A percentile compares a stretch with the other conserved stretches of the same genome.
These are phyloP conservation scores for Emiliania huxleyi DNA, from an alignment of 78 protist genomes.

Conservation along the genomic window DNA sequence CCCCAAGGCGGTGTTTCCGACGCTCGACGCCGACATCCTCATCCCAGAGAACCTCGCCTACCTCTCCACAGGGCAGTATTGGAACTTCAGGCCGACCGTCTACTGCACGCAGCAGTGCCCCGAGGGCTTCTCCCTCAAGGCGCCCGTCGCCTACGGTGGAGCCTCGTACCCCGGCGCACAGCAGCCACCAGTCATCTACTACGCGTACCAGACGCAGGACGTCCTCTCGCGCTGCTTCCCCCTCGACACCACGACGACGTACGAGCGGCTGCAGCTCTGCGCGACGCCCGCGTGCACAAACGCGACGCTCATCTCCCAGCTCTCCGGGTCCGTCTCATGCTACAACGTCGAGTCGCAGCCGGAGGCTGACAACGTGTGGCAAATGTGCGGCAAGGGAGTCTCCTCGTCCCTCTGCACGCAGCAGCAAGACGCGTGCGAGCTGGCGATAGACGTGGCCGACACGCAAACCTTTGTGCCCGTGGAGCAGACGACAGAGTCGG, in stretches of 20 bases:
- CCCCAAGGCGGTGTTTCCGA: neutral
- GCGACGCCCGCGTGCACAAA: neutral
- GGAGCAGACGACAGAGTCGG: neutral
- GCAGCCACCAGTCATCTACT: neutral
- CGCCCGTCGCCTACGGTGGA: neutral
- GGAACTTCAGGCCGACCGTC: neutral
- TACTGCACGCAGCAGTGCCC: neutral
- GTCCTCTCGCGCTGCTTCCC: neutral
- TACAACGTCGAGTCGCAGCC: neutral
- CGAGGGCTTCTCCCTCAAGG: neutral
- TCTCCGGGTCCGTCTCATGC: neutral
- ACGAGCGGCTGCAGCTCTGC: neutral
- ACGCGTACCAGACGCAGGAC: neutral
- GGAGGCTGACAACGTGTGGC: neutral
- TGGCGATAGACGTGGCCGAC: neutral
- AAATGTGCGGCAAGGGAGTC: neutral
- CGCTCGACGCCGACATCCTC: neutral
- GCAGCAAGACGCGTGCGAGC: neutral
- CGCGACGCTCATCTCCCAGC: neutral
- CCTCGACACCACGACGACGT: neutral
- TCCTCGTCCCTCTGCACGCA: neutral
- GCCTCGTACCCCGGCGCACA: neutral
- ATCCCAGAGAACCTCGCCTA: neutral
- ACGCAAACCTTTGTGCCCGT: neutral
- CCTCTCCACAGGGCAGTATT: neutral